phyloP scores from a whole-genome alignment of 2,329 filamentous ascomycete species.

The Zasmidium citrigriseum region DNA sequence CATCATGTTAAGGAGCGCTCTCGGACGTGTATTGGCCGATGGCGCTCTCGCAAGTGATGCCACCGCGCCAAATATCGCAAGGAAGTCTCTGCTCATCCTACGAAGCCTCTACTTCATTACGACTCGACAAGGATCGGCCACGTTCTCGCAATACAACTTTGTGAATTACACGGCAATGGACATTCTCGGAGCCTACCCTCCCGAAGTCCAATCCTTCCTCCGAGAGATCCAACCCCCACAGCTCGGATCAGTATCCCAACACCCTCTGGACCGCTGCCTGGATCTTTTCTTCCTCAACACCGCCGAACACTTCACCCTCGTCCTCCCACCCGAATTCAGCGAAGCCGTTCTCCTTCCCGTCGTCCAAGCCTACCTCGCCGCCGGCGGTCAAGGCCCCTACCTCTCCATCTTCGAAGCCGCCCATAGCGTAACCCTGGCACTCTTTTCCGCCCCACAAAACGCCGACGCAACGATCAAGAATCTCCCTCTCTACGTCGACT shows the following conservation, averaged over 20 bases:
- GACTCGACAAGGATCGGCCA: slow-evolving; percentile 67
- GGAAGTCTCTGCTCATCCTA: slow-evolving; percentile 71
- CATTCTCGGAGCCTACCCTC: slow-evolving; percentile 70
- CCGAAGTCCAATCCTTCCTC: slow-evolving; percentile 67
- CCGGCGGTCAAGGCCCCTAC: slow-evolving; percentile 58
- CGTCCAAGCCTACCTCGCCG: slow-evolving; percentile 70
- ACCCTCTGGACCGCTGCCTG: slow-evolving; percentile 70
- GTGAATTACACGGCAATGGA: slow-evolving; percentile 82
- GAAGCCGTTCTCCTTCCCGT: slow-evolving; percentile 74
- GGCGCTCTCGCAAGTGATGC: slow-evolving; percentile 53
- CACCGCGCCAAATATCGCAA: slow-evolving; percentile 66
- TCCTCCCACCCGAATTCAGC: slow-evolving; percentile 65
- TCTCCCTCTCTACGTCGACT: slow-evolving; percentile 80
- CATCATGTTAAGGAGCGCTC: slow-evolving; percentile 71
- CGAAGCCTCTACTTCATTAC: slow-evolving; percentile 82
- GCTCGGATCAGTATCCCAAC: slow-evolving; percentile 57
- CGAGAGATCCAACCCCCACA: slow-evolving; percentile 60
- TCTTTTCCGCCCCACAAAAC: slow-evolving; percentile 78
- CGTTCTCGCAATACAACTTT: slow-evolving; percentile 83
- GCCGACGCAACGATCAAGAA: slow-evolving; percentile 69
- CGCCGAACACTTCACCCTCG: slow-evolving; percentile 77
- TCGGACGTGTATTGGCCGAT: slow-evolving; percentile 66
- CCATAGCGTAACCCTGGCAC: slow-evolving; percentile 77
- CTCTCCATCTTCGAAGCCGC: slow-evolving; percentile 83
- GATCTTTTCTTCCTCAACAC: slow-evolving; percentile 87